Evolutionary conservation across 2,329 filamentous ascomycete species (phyloP).

Genomic region (Alternaria brassicae): DNA sequence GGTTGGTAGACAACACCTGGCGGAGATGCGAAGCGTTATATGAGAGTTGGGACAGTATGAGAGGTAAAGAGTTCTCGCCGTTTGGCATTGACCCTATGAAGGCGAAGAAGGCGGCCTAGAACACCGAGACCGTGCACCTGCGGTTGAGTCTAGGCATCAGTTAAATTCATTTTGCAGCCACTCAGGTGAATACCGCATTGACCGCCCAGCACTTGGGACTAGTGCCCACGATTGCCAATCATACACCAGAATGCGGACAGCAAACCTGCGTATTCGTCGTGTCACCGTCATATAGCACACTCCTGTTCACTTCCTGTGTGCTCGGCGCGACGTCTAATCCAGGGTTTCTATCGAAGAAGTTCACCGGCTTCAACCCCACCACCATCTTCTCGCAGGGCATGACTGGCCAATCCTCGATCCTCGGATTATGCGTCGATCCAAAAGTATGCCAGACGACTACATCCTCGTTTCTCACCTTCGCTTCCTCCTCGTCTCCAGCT

Average conservation of each 20-base stretch:
- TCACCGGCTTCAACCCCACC: slow-evolving; percentile 32
- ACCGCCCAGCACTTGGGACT: background rate
- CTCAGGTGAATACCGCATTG: background rate
- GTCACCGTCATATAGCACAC: slow-evolving; percentile 20
- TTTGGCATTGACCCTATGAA: slow-evolving; percentile 21
- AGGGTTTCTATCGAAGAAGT: slow-evolving; percentile 37
- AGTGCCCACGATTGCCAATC: background rate
- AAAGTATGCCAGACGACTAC: slow-evolving; percentile 43
- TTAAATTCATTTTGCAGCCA: background rate
- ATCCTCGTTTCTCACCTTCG: slow-evolving; percentile 28
- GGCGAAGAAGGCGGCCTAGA: slow-evolving; percentile 4
- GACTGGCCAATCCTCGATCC: slow-evolving; percentile 42
- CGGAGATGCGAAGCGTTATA: slow-evolving; percentile 22
- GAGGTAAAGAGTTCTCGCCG: slow-evolving; percentile 14
- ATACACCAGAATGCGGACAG: background rate
- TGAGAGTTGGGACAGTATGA: slow-evolving; percentile 19
- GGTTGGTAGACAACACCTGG: slow-evolving; percentile 18
- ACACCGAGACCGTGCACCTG: background rate
- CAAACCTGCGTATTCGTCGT: background rate
- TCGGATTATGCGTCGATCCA: slow-evolving; percentile 39
- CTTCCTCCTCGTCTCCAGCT: background rate
- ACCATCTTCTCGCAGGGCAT: slow-evolving; percentile 42
- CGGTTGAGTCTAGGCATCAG: background rate
- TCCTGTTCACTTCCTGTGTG: slow-evolving; percentile 21
- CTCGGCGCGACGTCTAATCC: slow-evolving; percentile 32